A percentile compares a stretch with the other conserved stretches of the same genome.
These are phyloP conservation scores for Potentilla sterilis DNA, from an alignment of 306 rosid genomes.

Conservation along the genomic window DNA sequence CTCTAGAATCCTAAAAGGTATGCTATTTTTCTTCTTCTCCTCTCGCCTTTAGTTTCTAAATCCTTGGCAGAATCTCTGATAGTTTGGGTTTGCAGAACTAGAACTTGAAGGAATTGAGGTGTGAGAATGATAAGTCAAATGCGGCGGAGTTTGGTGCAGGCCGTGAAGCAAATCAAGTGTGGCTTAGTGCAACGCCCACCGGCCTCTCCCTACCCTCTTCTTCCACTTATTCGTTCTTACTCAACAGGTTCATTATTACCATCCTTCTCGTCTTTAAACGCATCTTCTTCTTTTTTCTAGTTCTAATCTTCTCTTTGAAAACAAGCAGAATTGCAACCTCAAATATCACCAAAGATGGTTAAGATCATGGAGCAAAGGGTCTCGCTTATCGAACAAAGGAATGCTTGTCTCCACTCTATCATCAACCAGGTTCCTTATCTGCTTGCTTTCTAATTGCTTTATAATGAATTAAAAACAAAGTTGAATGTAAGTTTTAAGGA, in stretches of 20 bases:
- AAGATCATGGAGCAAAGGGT: constrained; percentile 76
- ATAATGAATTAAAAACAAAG: too few relatives aligned
- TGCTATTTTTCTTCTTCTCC: too few relatives aligned
- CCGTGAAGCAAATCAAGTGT: background rate
- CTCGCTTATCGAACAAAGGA: constrained; percentile 57
- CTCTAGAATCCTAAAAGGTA: too few relatives aligned
- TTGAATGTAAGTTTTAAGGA: too few relatives aligned
- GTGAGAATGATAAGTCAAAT: background rate
- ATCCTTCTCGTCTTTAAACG: background rate
- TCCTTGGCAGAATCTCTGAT: too few relatives aligned
- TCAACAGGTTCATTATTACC: constrained; percentile 34
- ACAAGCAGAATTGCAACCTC: constrained; percentile 48
- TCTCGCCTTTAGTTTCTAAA: too few relatives aligned
- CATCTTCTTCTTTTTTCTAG: background rate
- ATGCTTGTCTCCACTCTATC: constrained; percentile 48
- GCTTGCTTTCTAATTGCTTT: background rate
- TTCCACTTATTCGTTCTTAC: constrained; percentile 30
- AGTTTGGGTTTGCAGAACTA: too few relatives aligned
- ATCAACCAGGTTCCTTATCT: constrained; percentile 45
- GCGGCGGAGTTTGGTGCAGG: background rate
- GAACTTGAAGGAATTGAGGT: too few relatives aligned
- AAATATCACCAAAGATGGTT: constrained; percentile 52
- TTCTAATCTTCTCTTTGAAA: background rate
- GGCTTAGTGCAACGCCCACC: background rate
- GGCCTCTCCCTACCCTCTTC: too few relatives aligned